A percentile compares a stretch with the other conserved stretches of the same genome.
phyloP scores from a whole-genome alignment of 306 rosid species.

The Castanea crenata region DNA sequence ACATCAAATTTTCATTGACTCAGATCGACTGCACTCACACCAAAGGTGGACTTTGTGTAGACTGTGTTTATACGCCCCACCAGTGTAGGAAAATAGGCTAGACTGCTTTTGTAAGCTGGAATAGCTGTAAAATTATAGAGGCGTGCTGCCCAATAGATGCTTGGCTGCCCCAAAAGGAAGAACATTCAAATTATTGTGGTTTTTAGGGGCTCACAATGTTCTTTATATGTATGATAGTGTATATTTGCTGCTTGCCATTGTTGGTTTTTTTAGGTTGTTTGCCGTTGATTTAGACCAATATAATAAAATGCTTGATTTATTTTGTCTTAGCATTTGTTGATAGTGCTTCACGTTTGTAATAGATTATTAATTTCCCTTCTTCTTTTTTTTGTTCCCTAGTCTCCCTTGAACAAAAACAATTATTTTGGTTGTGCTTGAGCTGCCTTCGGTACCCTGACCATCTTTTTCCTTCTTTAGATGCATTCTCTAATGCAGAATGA shows the following conservation, averaged over 20 bases:
- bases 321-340: neutral
- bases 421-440: no score
- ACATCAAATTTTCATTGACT: constrained; percentile 64
- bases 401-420: no score
- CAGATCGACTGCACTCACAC: constrained; percentile 95
- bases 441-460: no score
- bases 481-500: no score
- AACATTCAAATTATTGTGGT: neutral
- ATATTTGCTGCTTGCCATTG: neutral
- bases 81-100: constrained; percentile 29
- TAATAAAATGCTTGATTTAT: neutral
- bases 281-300: neutral
- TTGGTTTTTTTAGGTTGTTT: neutral
- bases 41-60: constrained; percentile 90
- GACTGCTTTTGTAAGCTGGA: constrained; percentile 29
- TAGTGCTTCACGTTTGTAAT: no score
- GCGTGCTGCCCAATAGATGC: neutral
- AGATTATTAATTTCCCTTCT: no score
- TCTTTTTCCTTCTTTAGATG: no score
- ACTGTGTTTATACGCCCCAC: constrained; percentile 54
- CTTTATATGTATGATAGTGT: neutral
- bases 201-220: constrained; percentile 6
- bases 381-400: no score
- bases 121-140: constrained; percentile 21
- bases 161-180: neutral